Base-by-base conservation (phyloP, 163 green algal species). In the Trebouxia gelatinosa region DNA sequence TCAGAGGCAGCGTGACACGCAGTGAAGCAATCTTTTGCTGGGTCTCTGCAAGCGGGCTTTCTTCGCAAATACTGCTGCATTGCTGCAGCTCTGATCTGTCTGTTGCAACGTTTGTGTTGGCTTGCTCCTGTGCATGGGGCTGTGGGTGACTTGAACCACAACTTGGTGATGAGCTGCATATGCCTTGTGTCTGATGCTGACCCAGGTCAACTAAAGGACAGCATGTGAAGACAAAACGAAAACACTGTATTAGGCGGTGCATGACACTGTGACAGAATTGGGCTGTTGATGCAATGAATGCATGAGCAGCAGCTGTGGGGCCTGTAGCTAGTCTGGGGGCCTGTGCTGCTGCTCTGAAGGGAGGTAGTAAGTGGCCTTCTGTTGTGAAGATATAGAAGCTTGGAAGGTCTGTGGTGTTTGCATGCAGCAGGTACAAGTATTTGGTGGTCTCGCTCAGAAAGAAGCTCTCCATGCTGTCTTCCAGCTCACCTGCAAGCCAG, bases 401-500 rank as follows among this genome's bases (percentile, higher is more conserved):
- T 13, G 94, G 83, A 37, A 95, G 77, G 1, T 74, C 74, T 0
- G 57, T 72, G 6, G 82, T 81, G 34, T 85, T 75, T 0, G 77
- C 75, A 66, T 93, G 89, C 34, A 90, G 85, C 31, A 98, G 87
- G 84, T 91, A 96, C 46, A 97, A 86, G 87, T 98, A 98, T 85
- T 97, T 97, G 72, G 88, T 35, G 0, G 90, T 96, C 78, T 97
- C 93, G 2, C 85, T 84, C 23, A 97, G 85, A 75, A 97, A 96
- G 85, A 95, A 97, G 37, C 74, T 89, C 87, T 97, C 93, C 89
- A 93, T 93, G 28, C 87, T 85, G 83, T 97, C 89, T 13, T 83
- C 80, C 37, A 87, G 81, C 58, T 80, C 75, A 28, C 89, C 87
- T 90, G 80, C 26, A 57, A n/a, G n/a, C n/a, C n/a, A n/a, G n/a